Base-by-base conservation (phyloP, 257 asterid genomes). In the Agastache rugosa region DNA sequence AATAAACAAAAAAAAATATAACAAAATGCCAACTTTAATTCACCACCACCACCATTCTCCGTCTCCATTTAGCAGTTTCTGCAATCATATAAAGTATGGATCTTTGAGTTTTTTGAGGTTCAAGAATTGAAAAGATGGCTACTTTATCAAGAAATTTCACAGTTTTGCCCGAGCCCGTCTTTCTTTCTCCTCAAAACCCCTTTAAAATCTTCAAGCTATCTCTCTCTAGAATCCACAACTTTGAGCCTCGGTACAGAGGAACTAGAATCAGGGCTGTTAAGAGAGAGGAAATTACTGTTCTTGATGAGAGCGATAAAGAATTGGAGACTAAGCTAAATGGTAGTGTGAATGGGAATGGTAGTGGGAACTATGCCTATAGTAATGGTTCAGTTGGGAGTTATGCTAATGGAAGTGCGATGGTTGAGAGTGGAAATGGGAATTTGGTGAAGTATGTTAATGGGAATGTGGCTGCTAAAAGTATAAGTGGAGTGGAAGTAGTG, bases 391-490 rank as follows among this genome's bases (percentile, higher is more conserved):
- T 25, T 64, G 81, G 68, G 25, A 76, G 39, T 39, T 74, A 54
- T 67, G 23, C 60, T 7, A 77, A 78, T 69, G 76, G 72, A 31
- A 63, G 66, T 67, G 87, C 67, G 77, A 61, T 55, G 51, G 70
- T 31, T 63, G 82, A 72, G 81, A 62, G 50, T 62, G 85, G 68
- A 48, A 80, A 80, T 81, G 89, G 77, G 80, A 73, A 62, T 82
- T 81, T 84, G 67, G 71, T 67, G 78, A 85, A 85, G 74, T 85
- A 87, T 81, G 86, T 63, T 19, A 81, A 85, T 77, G 92, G 87
- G 72, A 84, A 81, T 85, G 79, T 41, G 77, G 70, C 74, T 64
- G 61, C 56, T 68, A 64, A 34, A 55, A 81, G 75, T 53, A 64
- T 27, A 55, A 81, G 76, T 58, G 80, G 53, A 69, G 75, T 75